Evolutionary conservation across 1,284 basidiomycete species (phyloP), one percentile per base, ranked within the genome.

Genomic region (Trichosporon ovoides): DNA sequence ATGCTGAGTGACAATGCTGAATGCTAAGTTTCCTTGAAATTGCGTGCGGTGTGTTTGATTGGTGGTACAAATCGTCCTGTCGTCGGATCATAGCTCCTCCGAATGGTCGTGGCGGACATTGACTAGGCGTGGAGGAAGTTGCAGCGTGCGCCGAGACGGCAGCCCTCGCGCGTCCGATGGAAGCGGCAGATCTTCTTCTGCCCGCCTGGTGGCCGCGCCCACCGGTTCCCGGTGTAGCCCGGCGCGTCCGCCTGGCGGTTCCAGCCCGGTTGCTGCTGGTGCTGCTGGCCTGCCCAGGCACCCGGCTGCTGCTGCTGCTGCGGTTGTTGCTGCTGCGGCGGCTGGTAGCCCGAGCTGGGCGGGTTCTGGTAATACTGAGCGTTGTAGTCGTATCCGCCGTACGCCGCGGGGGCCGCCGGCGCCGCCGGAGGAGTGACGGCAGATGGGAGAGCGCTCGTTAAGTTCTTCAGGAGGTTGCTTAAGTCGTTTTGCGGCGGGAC

Each of bases 401-500:
- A 31, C 28, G 43, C 43, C 43, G 43, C 28, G n/a, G 16, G 43
- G 28, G 28, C 28, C 9, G 28, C 24, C 6, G 43, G 22, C 12
- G 43, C 16, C 3, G 37, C 43, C 3, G 43, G 7, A 13, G 43
- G 43, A 22, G 43, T 22, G 16, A 48, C 43, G 9, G 43, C 43
- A 18, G 43, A 22, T 7, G 43, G 43, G 24, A 48, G 28, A 22
- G 43, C 43, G 14, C 22, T 24, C 14, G 43, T 48, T 48, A 48
- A 48, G 43, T 48, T 48, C 22, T 48, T 48, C 9, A 35, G 18
- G 28, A 35, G 33, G n/a, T 35, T 33, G 11, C 33, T 22, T 16
- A 51, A 31, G 34, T 28, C 9, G 33, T 51, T 34, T 13, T 51
- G 36, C 13, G 38, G 57, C 57, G n/a, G 20, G 37, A 19, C 51